Percentiles rank a stretch among this genome's conserved stretches.
phyloP scores from a whole-genome alignment of 257 asterid genomes.

The Fraxinus anomala region DNA sequence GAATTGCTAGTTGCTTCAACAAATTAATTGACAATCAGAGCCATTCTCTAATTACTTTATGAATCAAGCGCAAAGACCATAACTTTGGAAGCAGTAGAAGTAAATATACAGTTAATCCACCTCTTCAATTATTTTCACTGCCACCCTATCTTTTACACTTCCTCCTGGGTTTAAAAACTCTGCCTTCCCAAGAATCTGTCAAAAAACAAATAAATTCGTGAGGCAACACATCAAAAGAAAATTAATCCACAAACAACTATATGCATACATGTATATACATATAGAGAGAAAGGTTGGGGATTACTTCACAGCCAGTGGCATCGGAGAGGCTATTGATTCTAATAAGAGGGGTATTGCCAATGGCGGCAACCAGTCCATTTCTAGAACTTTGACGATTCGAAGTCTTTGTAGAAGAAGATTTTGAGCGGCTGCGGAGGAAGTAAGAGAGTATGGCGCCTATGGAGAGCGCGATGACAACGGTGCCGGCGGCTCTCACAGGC shows the following conservation, averaged over 20 bases:
- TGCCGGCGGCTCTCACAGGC: conserved; percentile 53
- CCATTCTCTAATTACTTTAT: neutral
- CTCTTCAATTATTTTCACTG: conserved; percentile 90
- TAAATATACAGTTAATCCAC: conserved; percentile 30
- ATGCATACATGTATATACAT: neutral
- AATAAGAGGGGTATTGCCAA: conserved; percentile 90
- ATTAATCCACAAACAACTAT: neutral
- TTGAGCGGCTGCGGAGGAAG: conserved; percentile 41
- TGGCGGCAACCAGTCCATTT: conserved; percentile 78
- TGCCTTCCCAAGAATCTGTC: conserved; percentile 88
- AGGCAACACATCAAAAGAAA: neutral
- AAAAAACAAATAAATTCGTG: neutral
- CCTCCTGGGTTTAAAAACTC: conserved; percentile 98
- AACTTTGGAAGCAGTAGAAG: neutral
- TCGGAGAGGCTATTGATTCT: conserved; percentile 88
- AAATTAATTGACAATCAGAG: no score
- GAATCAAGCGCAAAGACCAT: neutral
- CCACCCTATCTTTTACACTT: conserved; percentile 93
- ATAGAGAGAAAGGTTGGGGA: neutral
- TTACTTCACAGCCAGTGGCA: conserved; percentile 91
- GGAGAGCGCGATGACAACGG: conserved; percentile 59
- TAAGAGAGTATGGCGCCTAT: conserved; percentile 51
- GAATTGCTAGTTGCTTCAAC: neutral
- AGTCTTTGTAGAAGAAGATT: conserved; percentile 32
- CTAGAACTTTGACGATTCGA: conserved; percentile 35